A percentile compares a stretch with the other conserved stretches of the same genome.
phyloP scores from a whole-genome alignment of 805 yeast genomes.

The Starmerella ratchasimensis region DNA sequence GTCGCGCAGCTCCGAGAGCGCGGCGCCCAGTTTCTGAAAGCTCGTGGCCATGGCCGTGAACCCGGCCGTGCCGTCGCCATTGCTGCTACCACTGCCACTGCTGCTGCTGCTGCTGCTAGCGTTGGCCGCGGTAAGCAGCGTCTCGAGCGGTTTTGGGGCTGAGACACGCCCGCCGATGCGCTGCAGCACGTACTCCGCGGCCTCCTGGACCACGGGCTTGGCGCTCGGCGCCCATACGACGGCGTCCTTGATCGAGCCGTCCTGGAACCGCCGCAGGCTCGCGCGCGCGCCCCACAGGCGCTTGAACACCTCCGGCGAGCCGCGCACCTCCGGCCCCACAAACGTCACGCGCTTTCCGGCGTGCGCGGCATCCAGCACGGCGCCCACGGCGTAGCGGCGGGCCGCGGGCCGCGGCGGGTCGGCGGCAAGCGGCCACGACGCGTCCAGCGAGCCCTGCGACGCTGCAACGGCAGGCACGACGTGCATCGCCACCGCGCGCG shows the following conservation, averaged over 20 bases:
- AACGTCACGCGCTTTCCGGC: conserved; percentile 72
- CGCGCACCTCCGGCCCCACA: conserved; percentile 49
- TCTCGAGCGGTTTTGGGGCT: conserved; percentile 10
- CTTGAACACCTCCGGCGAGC: conserved; percentile 46
- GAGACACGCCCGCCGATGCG: conserved; percentile 36
- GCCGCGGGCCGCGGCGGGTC: conserved; percentile 6
- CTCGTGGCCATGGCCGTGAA: conserved; percentile 28
- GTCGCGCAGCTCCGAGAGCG: conserved; percentile 32
- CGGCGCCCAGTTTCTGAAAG: conserved; percentile 39
- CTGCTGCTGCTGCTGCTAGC: neutral
- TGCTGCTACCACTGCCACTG: too few relatives aligned
- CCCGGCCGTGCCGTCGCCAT: conserved; percentile 2
- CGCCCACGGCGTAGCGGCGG: conserved; percentile 35
- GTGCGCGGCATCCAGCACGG: conserved; percentile 55
- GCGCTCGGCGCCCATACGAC: conserved; percentile 58
- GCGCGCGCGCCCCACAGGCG: conserved; percentile 82
- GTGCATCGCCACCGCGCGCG: conserved; percentile 9
- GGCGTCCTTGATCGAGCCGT: conserved; percentile 80
- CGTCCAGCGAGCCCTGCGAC: conserved; percentile 4
- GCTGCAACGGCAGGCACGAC: neutral
- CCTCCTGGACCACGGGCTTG: conserved; percentile 51
- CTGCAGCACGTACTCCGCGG: conserved; percentile 47
- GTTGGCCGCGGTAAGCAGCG: conserved; percentile 41
- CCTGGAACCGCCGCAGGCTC: conserved; percentile 80
- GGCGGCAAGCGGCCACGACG: conserved; percentile 20